These are phyloP conservation scores for Sphagnum fallax DNA, from an alignment of 228 moss, liverwort and hornwort genomes.

Conservation along the genomic window DNA sequence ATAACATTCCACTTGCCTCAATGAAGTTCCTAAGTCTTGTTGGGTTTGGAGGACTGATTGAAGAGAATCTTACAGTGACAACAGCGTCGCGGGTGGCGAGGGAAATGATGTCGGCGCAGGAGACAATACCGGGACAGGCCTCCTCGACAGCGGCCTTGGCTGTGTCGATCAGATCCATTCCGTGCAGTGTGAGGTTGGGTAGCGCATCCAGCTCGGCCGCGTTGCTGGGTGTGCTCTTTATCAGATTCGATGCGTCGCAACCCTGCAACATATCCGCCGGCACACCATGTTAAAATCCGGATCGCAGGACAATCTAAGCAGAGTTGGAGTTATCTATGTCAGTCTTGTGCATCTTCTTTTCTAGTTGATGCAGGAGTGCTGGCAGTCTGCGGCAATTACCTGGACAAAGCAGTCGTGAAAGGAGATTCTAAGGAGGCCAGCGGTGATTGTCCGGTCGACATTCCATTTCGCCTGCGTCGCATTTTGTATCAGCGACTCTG, in stretches of 20 bases:
- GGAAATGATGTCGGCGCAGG: conserved; percentile 32
- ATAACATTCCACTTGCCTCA: background rate
- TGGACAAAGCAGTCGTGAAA: conserved; percentile 53
- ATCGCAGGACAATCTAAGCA: no score
- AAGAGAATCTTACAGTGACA: conserved; percentile 14
- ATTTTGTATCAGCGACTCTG: background rate
- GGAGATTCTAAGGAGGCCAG: conserved; percentile 33
- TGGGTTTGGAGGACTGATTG: no score
- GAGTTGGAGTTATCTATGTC: no score
- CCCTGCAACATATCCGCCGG: conserved; percentile 15
- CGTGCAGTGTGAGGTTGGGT: conserved; percentile 31
- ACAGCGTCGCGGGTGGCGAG: conserved; percentile 34
- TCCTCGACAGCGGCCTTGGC: conserved; percentile 31
- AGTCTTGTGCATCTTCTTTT: no score
- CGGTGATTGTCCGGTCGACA: conserved; percentile 15
- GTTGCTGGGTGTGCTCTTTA: conserved; percentile 5
- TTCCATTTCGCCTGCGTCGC: background rate
- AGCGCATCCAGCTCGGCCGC: conserved; percentile 24
- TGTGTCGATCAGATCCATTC: conserved; percentile 15
- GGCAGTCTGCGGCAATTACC: conserved; percentile 1
- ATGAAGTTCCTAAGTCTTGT: background rate
- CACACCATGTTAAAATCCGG: no score
- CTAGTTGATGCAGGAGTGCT: no score
- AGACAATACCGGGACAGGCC: conserved; percentile 30
- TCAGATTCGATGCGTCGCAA: conserved; percentile 41